These are phyloP conservation scores for Trebouxia sp. DNA, from an alignment of 139 green algal genomes.

Conservation along the genomic window DNA sequence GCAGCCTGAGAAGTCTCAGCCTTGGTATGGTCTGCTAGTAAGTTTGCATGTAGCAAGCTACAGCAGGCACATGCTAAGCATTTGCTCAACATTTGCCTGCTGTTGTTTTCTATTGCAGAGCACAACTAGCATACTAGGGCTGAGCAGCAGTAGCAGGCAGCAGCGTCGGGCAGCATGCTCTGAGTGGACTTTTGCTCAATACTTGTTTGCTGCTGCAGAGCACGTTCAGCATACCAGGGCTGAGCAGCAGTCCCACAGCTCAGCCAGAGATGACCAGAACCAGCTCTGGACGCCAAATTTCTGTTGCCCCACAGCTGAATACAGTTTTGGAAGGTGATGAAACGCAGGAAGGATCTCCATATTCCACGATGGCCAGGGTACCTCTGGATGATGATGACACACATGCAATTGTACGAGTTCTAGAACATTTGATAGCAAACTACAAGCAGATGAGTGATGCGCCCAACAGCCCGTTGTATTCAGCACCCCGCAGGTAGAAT, in stretches of 20 bases:
- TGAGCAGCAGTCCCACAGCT: constrained; percentile 15
- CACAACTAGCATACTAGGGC: too few relatives aligned
- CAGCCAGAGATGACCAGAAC: background rate
- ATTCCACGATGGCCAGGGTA: background rate
- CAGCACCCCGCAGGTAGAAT: background rate
- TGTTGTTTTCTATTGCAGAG: too few relatives aligned
- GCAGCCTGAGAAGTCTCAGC: too few relatives aligned
- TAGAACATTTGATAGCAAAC: constrained; percentile 3
- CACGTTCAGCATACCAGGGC: constrained; percentile 3
- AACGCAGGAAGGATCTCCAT: background rate
- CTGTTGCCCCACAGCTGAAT: constrained; percentile 5
- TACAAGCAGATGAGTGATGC: constrained; percentile 7
- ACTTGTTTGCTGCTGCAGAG: constrained; percentile 4
- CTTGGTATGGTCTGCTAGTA: too few relatives aligned
- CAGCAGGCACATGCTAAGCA: too few relatives aligned
- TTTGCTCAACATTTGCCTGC: too few relatives aligned
- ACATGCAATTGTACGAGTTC: constrained; percentile 10
- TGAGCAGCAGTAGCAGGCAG: too few relatives aligned
- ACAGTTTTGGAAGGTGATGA: constrained; percentile 18
- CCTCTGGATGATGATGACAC: constrained; percentile 13
- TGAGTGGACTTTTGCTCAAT: too few relatives aligned
- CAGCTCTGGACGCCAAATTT: constrained; percentile 8
- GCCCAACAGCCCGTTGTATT: constrained; percentile 8
- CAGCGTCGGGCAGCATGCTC: too few relatives aligned
- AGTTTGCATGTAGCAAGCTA: too few relatives aligned